Conservation (phyloP, 257 asterid species). For the Ehretia macrophylla region DNA sequence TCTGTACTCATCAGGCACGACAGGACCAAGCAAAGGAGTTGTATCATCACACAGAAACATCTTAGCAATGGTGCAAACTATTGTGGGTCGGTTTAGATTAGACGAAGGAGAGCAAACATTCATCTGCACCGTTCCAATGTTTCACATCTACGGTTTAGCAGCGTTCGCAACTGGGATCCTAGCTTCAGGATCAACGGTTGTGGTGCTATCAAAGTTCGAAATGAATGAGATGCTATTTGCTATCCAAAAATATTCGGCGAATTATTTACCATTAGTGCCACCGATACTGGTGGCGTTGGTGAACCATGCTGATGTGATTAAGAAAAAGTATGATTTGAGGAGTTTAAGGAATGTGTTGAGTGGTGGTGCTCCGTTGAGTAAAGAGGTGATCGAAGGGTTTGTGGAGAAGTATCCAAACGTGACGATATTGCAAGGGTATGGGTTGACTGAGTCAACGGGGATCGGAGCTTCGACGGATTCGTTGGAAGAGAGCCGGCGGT, state of each 20-base stretch:
- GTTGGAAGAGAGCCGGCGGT: slow-evolving; percentile 74
- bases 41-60: slow-evolving; percentile 72
- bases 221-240: slow-evolving; percentile 68
- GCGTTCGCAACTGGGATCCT: slow-evolving; percentile 68
- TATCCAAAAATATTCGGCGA: slow-evolving; percentile 57
- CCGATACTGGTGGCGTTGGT: slow-evolving; percentile 71
- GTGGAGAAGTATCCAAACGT: slow-evolving; percentile 61
- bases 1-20: slow-evolving; percentile 94
- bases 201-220: slow-evolving; percentile 75
- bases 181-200: slow-evolving; percentile 73
- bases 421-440: slow-evolving; percentile 80
- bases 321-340: slow-evolving; percentile 52
- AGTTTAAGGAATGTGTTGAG: slow-evolving; percentile 55
- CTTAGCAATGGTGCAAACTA: slow-evolving; percentile 66
- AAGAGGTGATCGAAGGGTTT: slow-evolving; percentile 83
- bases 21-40: slow-evolving; percentile 96
- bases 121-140: slow-evolving; percentile 92
- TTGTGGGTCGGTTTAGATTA: slow-evolving; percentile 29
- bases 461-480: slow-evolving; percentile 83
- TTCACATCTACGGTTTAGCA: slow-evolving; percentile 84
- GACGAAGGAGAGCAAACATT: slow-evolving; percentile 28
- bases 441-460: slow-evolving; percentile 83
- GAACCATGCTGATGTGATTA: slow-evolving; percentile 47
- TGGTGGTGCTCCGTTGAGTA: slow-evolving; percentile 96
- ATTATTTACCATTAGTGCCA: slow-evolving; percentile 74